A percentile compares a stretch with the other conserved stretches of the same genome.
Conservation (phyloP, 352 stramenopile genomes). For the Globisporangium camurandrum region DNA sequence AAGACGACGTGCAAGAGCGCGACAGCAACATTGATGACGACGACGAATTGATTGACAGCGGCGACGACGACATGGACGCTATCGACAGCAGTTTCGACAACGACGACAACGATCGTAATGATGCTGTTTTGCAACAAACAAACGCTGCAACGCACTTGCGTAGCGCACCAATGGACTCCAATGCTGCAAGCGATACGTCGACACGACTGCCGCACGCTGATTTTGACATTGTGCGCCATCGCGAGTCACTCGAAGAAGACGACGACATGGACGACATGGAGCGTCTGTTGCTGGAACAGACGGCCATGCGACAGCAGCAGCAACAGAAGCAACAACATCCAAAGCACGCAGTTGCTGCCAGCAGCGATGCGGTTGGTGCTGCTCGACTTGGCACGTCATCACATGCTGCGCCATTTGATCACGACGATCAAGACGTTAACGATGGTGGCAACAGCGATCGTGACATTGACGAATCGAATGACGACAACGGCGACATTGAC, state of each 20-base stretch:
- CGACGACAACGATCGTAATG: background rate
- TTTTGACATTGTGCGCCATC: background rate
- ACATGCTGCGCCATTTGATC: background rate
- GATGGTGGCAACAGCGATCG: background rate
- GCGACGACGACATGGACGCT: background rate
- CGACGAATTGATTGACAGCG: background rate
- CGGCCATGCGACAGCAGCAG: background rate
- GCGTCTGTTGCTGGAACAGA: conserved; percentile 11
- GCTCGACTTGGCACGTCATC: no score
- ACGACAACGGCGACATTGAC: background rate
- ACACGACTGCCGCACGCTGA: background rate
- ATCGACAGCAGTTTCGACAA: background rate
- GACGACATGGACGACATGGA: conserved; percentile 32
- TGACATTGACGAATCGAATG: no score
- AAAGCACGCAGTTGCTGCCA: background rate
- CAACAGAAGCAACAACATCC: background rate
- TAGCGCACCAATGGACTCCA: background rate
- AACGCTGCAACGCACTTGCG: background rate
- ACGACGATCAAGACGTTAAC: conserved; percentile 10
- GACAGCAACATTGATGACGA: background rate
- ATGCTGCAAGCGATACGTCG: background rate
- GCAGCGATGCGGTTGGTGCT: background rate
- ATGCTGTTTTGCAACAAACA: background rate
- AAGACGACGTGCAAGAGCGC: background rate
- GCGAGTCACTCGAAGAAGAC: conserved; percentile 11